Base-by-base conservation (phyloP, 2,329 filamentous ascomycete genomes). In the Colletotrichum higginsianum region DNA sequence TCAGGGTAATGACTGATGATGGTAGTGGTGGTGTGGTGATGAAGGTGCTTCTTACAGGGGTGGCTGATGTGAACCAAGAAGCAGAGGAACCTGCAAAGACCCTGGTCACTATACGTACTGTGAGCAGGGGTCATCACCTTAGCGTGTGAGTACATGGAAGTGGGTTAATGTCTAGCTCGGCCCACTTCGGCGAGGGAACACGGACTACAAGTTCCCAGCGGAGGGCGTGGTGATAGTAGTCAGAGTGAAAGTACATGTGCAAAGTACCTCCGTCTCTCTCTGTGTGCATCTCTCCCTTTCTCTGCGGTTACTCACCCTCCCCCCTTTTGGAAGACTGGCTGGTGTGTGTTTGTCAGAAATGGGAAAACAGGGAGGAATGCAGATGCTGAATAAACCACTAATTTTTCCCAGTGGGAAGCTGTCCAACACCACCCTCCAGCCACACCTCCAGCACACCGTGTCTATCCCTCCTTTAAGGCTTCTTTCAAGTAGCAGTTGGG, bases 221-320 rank as follows among this genome's bases (percentile, higher is more conserved):
- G 38, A 26, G 57, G 21, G 67, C 30, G 63, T 57, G 35, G 9
- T 7, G 47, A 56, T 38, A 23, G 38, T 38, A 4, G 3, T 18
- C 44, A n/a, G 8, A 21, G 18, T 7, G 18, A 15, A 47, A 13
- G 40, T 50, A 61, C 56, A 11, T 57, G 12, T 2, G 47, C 13
- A 50, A 18, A 11, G 7, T 49, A 12, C 46, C n/a, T 12, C 11
- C 47, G 3, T 15, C 4, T 21, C 13, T 3, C 30, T 35, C 30
- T 35, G 30, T 49, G 21, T 18, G 18, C 57, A 26, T 26, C 23
- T 21, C 55, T 26, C 50, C 50, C 26, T 16, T 42, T 15, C 12
- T 18, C 13, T 44, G 40, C 8, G 44, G 69, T 71, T 64, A 71
- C 57, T 71, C 68, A 71, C 57, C n/a, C 53, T 56, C 40, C 46